Conservation (phyloP, 805 yeast species). For the Teunomyces panamensis region DNA sequence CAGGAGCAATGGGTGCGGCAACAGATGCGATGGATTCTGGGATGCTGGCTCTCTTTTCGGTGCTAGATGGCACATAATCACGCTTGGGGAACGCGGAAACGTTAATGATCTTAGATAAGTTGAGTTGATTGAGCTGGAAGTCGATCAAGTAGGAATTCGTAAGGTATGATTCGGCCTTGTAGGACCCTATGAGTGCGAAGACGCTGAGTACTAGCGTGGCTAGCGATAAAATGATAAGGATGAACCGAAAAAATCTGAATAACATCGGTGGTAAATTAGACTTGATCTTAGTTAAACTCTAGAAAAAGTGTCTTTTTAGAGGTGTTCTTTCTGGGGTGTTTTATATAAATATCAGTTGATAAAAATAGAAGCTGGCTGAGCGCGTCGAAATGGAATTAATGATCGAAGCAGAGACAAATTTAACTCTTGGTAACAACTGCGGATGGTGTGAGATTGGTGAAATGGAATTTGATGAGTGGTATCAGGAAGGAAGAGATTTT, state of each 20-base stretch:
- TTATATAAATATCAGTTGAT: not conserved
- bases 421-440: not conserved
- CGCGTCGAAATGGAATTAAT: not conserved
- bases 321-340: not conserved
- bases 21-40: not conserved
- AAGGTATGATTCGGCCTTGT: conserved; percentile 29
- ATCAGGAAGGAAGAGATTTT: not conserved
- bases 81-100: conserved; percentile 7
- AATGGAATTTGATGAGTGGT: not conserved
- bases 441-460: not conserved
- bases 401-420: not conserved
- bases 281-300: not conserved
- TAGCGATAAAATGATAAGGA: conserved; percentile 31
- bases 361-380: not conserved
- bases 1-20: not conserved
- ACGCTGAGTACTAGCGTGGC: conserved; percentile 29
- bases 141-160: conserved; percentile 35
- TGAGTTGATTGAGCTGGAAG: conserved; percentile 31
- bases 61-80: not conserved
- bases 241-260: conserved; percentile 32
- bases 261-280: conserved; percentile 9
- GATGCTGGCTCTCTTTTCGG: not conserved
- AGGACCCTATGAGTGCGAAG: conserved; percentile 40
- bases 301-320: not conserved
- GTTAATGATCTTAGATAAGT: conserved; percentile 28